A percentile compares a stretch with the other conserved stretches of the same genome.
phyloP scores from a whole-genome alignment of 345 rosid genomes.

The Pelargonium nanum region DNA sequence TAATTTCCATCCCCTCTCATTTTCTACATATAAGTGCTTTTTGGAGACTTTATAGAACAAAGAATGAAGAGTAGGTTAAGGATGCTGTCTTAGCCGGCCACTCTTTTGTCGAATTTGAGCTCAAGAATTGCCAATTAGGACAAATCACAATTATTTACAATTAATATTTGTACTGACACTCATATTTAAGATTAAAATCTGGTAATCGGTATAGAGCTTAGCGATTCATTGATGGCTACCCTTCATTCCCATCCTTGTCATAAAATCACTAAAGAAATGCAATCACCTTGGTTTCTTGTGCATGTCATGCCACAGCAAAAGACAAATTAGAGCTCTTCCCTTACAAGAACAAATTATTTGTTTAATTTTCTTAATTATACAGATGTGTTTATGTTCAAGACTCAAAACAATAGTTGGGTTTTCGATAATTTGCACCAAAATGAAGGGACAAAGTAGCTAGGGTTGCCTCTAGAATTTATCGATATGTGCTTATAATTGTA shows the following conservation, averaged over 20 bases:
- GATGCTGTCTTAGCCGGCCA: constrained; percentile 59
- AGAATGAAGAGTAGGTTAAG: constrained; percentile 37
- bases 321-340: constrained; percentile 40
- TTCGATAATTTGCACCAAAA: no score
- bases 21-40: constrained; percentile 1
- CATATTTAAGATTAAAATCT: not conserved
- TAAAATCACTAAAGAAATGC: constrained; percentile 1
- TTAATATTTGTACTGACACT: not conserved
- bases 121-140: constrained; percentile 18
- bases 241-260: constrained; percentile 17
- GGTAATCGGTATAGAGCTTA: constrained; percentile 13
- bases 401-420: not conserved
- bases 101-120: constrained; percentile 39
- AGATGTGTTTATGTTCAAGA: not conserved
- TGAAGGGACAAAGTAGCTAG: no score
- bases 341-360: constrained; percentile 6
- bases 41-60: constrained; percentile 2
- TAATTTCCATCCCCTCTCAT: constrained; percentile 3
- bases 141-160: constrained; percentile 13
- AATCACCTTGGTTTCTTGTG: constrained; percentile 17
- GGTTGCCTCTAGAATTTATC: no score
- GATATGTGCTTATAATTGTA: no score
- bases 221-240: constrained; percentile 26
- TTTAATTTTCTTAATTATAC: constrained; percentile 7
- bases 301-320: constrained; percentile 28